Evolutionary conservation across 495 filamentous ascomycete species (phyloP).

Genomic region (Aspergillus campestris): DNA sequence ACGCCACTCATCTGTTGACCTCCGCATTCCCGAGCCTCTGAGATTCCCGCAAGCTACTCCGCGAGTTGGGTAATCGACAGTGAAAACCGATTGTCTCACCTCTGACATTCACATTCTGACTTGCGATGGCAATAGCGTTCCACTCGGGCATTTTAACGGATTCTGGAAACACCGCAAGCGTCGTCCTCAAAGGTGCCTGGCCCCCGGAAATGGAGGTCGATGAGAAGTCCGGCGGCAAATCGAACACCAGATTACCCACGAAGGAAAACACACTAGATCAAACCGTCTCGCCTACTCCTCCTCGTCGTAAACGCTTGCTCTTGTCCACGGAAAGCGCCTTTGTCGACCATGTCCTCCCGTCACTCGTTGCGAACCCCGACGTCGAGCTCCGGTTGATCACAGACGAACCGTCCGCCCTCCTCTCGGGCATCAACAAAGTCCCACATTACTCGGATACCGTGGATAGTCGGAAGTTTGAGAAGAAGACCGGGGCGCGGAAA

Average conservation of each 20-base stretch:
- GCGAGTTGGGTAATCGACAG: no score
- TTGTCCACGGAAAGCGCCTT: slow-evolving; percentile 39
- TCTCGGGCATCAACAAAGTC: slow-evolving; percentile 36
- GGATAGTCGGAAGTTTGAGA: slow-evolving; percentile 38
- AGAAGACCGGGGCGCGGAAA: slow-evolving; percentile 36
- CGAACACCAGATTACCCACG: slow-evolving; percentile 5
- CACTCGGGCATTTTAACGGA: background rate
- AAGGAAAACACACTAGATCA: slow-evolving; percentile 5
- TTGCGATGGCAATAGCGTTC: background rate
- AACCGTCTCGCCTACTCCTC: slow-evolving; percentile 2
- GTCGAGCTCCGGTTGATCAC: slow-evolving; percentile 41
- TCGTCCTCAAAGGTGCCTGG: slow-evolving; percentile 9
- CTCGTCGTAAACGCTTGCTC: slow-evolving; percentile 33
- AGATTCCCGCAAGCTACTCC: no score
- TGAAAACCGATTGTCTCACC: no score
- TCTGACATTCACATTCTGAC: background rate
- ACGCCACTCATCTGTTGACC: no score
- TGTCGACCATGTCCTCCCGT: slow-evolving; percentile 32
- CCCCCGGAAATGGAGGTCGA: slow-evolving; percentile 28
- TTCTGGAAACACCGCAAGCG: background rate
- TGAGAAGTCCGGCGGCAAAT: slow-evolving; percentile 10
- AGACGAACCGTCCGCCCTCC: slow-evolving; percentile 37
- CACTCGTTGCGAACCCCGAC: slow-evolving; percentile 29
- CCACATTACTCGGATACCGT: slow-evolving; percentile 42
- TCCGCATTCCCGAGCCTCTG: no score